Evolutionary conservation across 140 eudicot genomes (phyloP).

Genomic region (Senecio squalidus): DNA sequence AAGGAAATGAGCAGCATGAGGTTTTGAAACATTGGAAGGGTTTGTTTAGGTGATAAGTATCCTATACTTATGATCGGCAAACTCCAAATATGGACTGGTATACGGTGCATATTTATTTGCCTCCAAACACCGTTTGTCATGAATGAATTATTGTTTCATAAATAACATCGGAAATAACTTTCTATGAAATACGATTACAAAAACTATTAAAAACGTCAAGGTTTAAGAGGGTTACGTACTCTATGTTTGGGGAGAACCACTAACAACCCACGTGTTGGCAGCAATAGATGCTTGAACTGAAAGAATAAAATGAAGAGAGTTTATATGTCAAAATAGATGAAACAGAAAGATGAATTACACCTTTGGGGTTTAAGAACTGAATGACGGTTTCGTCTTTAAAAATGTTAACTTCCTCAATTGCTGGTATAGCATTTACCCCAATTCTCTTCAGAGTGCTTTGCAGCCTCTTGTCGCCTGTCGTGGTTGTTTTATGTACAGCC

Average conservation of each 20-base stretch:
- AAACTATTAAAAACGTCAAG: not conserved
- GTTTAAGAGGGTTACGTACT: not conserved
- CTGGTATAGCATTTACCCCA: constrained; percentile 70
- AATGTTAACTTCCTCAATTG: constrained; percentile 76
- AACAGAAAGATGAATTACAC: constrained; percentile 22
- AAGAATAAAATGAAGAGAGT: not conserved
- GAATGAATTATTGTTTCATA: too few species aligned
- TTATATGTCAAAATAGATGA: not conserved
- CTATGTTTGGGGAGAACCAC: constrained; percentile 69
- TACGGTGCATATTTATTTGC: too few species aligned
- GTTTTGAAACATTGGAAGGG: too few species aligned
- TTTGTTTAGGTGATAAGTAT: too few species aligned
- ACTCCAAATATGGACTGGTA: too few species aligned
- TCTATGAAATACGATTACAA: not conserved
- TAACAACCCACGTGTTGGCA: constrained; percentile 89
- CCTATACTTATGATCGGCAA: too few species aligned
- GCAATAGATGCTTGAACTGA: constrained; percentile 90
- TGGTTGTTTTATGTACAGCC: constrained; percentile 84
- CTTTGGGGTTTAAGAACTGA: constrained; percentile 73
- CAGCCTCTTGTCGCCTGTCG: constrained; percentile 35
- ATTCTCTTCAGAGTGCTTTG: constrained; percentile 37
- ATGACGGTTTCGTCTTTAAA: constrained; percentile 74
- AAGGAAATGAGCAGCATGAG: too few species aligned
- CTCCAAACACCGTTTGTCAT: too few species aligned
- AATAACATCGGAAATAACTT: not conserved